Evolutionary conservation across 2,329 filamentous ascomycete genomes (phyloP), one percentile per base, ranked within the genome.

Genomic region (Trichoderma simmonsii): DNA sequence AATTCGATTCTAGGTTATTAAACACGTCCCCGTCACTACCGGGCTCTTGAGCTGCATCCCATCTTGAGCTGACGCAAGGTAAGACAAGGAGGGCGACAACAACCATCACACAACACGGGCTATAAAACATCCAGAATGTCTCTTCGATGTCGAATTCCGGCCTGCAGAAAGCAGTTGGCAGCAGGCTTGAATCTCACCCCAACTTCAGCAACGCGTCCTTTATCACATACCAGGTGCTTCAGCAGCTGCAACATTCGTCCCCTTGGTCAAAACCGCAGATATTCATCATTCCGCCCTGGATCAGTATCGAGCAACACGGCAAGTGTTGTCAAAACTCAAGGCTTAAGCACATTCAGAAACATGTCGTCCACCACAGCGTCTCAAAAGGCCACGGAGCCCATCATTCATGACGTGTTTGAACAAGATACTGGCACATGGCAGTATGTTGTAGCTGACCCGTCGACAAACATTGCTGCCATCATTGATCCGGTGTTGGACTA

Each of bases 401-500:
- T 73, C 4, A 75, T 85, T 12, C 82, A 85, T 71, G 62, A 78
- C 6, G 57, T 84, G 2, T 85, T 84, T 60, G 83, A 84, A 64
- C 73, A 77, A 1, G 68, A 74, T 7, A 85, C 89, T 0, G 82
- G 82, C 11, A 89, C 88, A 12, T 90, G 86, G 86, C 89, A 91
- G 76, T 90, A 90, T 73, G 74, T 91, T 0, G 85, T 91, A 1
- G 86, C 84, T 0, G 88, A 91, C 73, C 84, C 87, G 0, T 71
- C 76, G 0, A 88, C 86, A 0, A 77, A 75, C 1, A 76, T 75
- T 0, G 86, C 88, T 1, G 85, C 84, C 71, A 87, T 91, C 66
- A 90, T 92, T 74, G 90, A 92, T 75, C 82, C 89, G 0, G 90
- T 92, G 0, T 77, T 91, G 3, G 85, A 91, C 77, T 90, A 85